Conservation (phyloP, 2,329 filamentous ascomycete species). For the Lachnellula subtilissima region DNA sequence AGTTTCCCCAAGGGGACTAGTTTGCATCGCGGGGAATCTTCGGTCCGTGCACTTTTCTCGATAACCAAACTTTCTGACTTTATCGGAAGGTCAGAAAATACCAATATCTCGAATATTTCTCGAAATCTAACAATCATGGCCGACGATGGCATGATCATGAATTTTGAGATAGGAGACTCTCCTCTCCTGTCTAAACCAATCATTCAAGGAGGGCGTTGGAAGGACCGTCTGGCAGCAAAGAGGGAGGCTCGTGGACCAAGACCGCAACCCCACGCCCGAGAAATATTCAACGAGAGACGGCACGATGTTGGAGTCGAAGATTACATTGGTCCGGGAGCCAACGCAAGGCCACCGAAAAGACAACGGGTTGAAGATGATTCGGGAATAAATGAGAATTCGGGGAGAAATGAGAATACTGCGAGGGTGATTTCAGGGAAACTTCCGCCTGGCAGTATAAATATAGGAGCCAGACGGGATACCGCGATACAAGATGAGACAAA, state of each 20-base stretch:
- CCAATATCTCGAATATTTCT: neutral
- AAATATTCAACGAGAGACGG: constrained; percentile 26
- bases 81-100: constrained; percentile 1
- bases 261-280: constrained; percentile 17
- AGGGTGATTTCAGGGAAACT: constrained; percentile 33
- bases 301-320: constrained; percentile 26
- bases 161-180: constrained; percentile 73
- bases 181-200: constrained; percentile 56
- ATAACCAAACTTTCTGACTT: constrained; percentile 20
- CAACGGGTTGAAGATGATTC: constrained; percentile 36
- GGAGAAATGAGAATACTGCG: constrained; percentile 7
- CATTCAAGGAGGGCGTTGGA: constrained; percentile 91
- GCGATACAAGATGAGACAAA: constrained; percentile 11
- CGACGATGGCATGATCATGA: constrained; percentile 91
- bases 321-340: constrained; percentile 27
- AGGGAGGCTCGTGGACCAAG: constrained; percentile 52
- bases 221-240: constrained; percentile 77
- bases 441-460: constrained; percentile 31
- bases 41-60: constrained; percentile 16
- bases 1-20: constrained; percentile 1
- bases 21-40: constrained; percentile 12
- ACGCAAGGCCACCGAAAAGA: constrained; percentile 38
- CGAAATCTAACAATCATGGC: constrained; percentile 55
- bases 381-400: constrained; percentile 3
- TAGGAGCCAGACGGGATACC: constrained; percentile 14